Evolutionary conservation across 345 rosid genomes (phyloP), one percentile per base, ranked within the genome.

Genomic region (Acer negundo): DNA sequence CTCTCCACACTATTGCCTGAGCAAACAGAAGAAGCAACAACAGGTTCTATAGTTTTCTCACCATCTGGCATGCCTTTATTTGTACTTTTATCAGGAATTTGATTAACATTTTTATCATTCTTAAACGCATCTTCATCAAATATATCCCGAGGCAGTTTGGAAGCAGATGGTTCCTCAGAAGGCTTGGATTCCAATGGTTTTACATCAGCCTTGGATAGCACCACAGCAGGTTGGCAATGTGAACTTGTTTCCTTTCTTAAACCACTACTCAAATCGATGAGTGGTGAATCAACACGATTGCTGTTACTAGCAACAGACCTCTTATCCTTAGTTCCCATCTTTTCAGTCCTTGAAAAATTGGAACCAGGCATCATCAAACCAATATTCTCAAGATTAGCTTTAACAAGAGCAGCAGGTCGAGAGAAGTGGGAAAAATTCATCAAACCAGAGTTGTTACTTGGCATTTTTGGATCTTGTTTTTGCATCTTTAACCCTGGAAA

Each of bases 1-100:
- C 88, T 88, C 81, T 88, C 94, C 12, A 81, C 78, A 66, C 90
- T 87, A 77, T 87, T 92, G 72, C 87, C 94, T n/a, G 97, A 92
- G 77, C 94, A 87, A 81, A 91, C 92, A 15, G 97, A 93, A 75
- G 97, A 80, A 55, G 84, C 90, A 78, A 80, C 90, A 2, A 84
- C 80, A 69, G 85, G 85, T 74, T 84, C 91, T 23, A 49, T 44
- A 63, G 65, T 85, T 88, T 85, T 91, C 78, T 89, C 97, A 81
- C 85, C 69, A 31, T 83, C 90, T 17, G 67, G 83, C 10, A 73
- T 75, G 87, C 82, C 85, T 81, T 78, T 84, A 58, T 72, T 49
- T 10, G 85, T 80, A 63, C 78, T 84, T 75, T 84, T 89, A 28
- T 77, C 77, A 42, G 67, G 46, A 53, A 72, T 65, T 73, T 82